Percentiles rank a stretch among this genome's conserved stretches.
Evolutionary conservation across 176 grass and related monocot genomes (phyloP).

Genomic region (Poa annua): DNA sequence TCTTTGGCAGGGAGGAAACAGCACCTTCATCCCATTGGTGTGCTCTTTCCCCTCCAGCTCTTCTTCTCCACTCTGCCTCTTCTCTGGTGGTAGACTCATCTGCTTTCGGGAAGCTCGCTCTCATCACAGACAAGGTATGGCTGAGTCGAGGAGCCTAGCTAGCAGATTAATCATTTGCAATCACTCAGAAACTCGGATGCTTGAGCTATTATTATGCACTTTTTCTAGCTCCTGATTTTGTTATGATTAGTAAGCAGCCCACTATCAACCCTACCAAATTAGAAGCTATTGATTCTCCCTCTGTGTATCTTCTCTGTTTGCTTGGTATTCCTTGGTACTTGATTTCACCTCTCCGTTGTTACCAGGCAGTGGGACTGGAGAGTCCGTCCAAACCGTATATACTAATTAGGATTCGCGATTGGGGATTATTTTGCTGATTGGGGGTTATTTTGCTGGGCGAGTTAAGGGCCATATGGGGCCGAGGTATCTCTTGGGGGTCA

Average conservation of each 20-base stretch:
- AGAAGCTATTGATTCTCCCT: background rate
- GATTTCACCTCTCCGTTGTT: background rate
- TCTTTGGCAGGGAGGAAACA: background rate
- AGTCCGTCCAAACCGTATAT: background rate
- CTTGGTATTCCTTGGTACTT: background rate
- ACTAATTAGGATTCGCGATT: background rate
- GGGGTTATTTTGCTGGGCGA: conserved; percentile 29
- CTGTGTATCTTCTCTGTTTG: background rate
- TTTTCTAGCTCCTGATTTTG: background rate
- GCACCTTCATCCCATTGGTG: conserved; percentile 2
- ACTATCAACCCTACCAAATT: background rate
- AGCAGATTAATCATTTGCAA: background rate
- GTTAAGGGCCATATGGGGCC: conserved; percentile 47
- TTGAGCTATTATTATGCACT: background rate
- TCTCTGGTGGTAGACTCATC: background rate
- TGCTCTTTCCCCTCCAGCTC: conserved; percentile 31
- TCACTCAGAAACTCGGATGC: background rate
- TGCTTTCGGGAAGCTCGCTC: conserved; percentile 13
- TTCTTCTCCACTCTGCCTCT: conserved; percentile 22
- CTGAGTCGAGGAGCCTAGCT: background rate
- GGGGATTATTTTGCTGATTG: conserved; percentile 24
- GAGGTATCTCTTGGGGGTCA: conserved; percentile 49
- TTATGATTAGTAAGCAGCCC: background rate
- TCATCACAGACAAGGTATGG: conserved; percentile 33
- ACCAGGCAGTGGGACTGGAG: background rate